These are phyloP conservation scores for Multifurca ochricompacta DNA, from an alignment of 768 basidiomycete genomes.

Conservation along the genomic window DNA sequence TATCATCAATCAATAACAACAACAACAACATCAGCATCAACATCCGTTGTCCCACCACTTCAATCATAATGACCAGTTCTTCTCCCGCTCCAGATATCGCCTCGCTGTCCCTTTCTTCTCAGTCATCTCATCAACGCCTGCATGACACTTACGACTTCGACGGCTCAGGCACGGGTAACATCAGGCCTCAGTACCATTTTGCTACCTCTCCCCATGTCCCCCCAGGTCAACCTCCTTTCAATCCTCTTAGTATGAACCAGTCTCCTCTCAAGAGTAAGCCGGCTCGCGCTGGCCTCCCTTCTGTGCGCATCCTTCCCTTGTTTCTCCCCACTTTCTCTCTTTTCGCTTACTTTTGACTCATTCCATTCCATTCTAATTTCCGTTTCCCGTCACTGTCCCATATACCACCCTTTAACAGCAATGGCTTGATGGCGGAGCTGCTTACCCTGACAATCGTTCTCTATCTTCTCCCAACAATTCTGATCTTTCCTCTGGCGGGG, in stretches of 20 bases:
- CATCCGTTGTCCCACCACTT: not conserved
- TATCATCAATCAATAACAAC: conserved; percentile 1
- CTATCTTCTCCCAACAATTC: conserved; percentile 83
- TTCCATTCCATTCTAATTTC: not conserved
- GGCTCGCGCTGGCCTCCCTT: conserved; percentile 60
- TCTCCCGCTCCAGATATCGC: conserved; percentile 69
- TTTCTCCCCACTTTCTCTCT: conserved; percentile 15
- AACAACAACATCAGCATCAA: not conserved
- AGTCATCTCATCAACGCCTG: conserved; percentile 65
- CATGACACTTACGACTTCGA: conserved; percentile 85
- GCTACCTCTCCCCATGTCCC: conserved; percentile 54
- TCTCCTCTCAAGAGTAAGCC: conserved; percentile 74
- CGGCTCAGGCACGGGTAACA: conserved; percentile 39
- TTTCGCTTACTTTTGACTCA: conserved; percentile 21
- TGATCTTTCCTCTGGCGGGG: conserved; percentile 82
- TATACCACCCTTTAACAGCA: conserved; percentile 42
- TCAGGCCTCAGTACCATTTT: conserved; percentile 63
- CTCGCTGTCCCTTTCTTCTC: conserved; percentile 60
- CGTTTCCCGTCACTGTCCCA: not conserved
- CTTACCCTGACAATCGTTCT: conserved; percentile 60
- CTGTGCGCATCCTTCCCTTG: conserved; percentile 38
- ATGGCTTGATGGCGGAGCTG: conserved; percentile 66
- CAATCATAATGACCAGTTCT: conserved; percentile 61
- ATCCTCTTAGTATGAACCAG: conserved; percentile 48
- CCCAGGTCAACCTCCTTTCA: conserved; percentile 39